These are phyloP conservation scores for Camelina sativa DNA, from an alignment of 345 rosid species.

Conservation along the genomic window DNA sequence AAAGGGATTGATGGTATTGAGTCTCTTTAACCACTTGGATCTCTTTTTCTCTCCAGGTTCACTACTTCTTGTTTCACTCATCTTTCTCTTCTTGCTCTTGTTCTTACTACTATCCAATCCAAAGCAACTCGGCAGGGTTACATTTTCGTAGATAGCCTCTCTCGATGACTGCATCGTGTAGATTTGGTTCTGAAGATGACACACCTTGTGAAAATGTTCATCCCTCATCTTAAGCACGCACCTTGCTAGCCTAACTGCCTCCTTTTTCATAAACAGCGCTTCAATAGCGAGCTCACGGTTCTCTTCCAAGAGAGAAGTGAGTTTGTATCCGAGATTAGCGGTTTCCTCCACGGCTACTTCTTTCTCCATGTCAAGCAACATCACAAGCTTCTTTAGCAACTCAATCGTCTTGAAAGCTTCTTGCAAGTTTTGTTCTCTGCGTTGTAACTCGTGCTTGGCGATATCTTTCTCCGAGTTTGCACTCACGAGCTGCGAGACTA, in stretches of 20 bases:
- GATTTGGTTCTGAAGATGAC: slow-evolving; percentile 46
- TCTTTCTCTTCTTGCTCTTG: slow-evolving; percentile 44
- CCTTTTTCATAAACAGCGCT: slow-evolving; percentile 54
- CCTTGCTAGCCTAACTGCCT: slow-evolving; percentile 59
- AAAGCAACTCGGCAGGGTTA: slow-evolving; percentile 19
- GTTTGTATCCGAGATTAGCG: slow-evolving; percentile 50
- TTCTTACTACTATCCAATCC: slow-evolving; percentile 48
- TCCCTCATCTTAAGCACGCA: slow-evolving; percentile 64
- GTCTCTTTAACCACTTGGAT: slow-evolving; percentile 44
- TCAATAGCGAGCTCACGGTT: slow-evolving; percentile 55
- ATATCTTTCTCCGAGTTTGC: slow-evolving; percentile 56
- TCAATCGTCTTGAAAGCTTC: slow-evolving; percentile 59
- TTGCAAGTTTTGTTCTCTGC: slow-evolving; percentile 37
- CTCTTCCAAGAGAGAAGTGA: slow-evolving; percentile 54
- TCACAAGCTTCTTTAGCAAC: slow-evolving; percentile 61
- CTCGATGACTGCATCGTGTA: slow-evolving; percentile 48
- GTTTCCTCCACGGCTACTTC: slow-evolving; percentile 58
- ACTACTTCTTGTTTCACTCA: slow-evolving; percentile 34
- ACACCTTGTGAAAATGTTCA: slow-evolving; percentile 54
- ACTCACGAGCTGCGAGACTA: slow-evolving; percentile 51
- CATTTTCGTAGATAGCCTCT: slow-evolving; percentile 32
- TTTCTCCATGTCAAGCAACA: slow-evolving; percentile 73
- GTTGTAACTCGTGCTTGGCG: slow-evolving; percentile 38
- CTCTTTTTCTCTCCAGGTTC: slow-evolving; percentile 36
- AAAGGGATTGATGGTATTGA: slow-evolving; percentile 35